A percentile compares a stretch with the other conserved stretches of the same genome.
These are phyloP conservation scores for Fulvia fulva DNA, from an alignment of 2,329 filamentous ascomycete genomes.

Conservation along the genomic window DNA sequence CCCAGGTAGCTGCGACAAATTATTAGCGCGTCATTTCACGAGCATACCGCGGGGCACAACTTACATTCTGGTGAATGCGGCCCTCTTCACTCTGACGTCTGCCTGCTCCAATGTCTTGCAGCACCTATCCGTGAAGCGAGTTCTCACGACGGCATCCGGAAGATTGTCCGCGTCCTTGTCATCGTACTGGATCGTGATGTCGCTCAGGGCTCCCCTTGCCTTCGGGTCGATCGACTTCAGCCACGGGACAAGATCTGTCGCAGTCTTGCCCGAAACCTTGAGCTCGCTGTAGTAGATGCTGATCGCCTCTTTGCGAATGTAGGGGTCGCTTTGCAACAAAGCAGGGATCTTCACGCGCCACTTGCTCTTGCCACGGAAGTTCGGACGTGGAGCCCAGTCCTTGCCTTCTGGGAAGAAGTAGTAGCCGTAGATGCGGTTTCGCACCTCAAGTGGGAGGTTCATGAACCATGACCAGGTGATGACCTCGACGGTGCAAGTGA, in stretches of 20 bases:
- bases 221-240: background rate
- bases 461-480: conserved; percentile 1
- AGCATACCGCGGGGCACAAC: background rate
- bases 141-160: too few species aligned
- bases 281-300: conserved; percentile 2
- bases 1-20: background rate
- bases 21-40: background rate
- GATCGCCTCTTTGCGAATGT: conserved; percentile 4
- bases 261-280: background rate
- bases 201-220: background rate
- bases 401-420: conserved; percentile 4
- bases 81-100: background rate
- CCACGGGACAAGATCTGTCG: background rate
- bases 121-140: background rate
- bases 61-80: background rate
- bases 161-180: background rate
- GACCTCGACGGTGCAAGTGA: background rate
- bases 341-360: background rate
- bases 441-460: background rate
- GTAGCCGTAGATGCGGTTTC: background rate
- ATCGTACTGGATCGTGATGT: background rate
- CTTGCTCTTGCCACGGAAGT: background rate
- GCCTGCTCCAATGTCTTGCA: background rate
- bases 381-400: conserved; percentile 1
- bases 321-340: background rate